phyloP scores from a whole-genome alignment of 2,329 filamentous ascomycete species.

The Xylaria sp. region DNA sequence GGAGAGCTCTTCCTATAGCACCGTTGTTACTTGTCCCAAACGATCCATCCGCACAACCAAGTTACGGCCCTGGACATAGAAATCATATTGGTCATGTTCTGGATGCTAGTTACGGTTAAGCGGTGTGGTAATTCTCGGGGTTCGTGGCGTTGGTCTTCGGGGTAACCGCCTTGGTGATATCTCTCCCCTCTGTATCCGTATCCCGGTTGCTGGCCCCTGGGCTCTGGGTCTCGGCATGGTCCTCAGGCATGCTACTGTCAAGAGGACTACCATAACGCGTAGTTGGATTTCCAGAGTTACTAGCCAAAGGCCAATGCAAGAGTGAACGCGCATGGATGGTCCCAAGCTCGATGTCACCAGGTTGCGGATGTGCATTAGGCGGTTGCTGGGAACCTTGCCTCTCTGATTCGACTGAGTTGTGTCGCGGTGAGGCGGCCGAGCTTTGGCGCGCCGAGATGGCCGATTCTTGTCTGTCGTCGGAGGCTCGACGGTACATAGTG shows the following conservation, averaged over 20 bases:
- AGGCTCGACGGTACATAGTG: too few species aligned
- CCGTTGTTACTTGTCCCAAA: neutral
- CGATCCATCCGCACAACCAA: neutral
- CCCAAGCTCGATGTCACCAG: slow-evolving; percentile 12
- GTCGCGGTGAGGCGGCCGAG: too few species aligned
- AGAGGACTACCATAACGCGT: too few species aligned
- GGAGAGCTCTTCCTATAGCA: neutral
- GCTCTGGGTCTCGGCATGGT: neutral
- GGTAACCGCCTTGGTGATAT: neutral
- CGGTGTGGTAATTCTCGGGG: neutral
- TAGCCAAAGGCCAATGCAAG: neutral
- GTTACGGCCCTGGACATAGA: neutral
- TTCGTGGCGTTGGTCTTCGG: neutral
- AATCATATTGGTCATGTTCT: neutral
- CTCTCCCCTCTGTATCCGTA: neutral
- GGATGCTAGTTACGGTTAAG: neutral
- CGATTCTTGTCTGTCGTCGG: too few species aligned
- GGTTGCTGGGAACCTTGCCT: neutral
- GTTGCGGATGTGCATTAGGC: neutral
- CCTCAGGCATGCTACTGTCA: too few species aligned
- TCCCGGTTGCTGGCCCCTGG: neutral
- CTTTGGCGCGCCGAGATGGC: too few species aligned
- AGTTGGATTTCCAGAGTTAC: neutral
- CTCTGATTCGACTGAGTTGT: too few species aligned
- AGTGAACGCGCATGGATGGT: neutral